Percentiles rank a stretch among this genome's conserved stretches.
Conservation (phyloP, 805 yeast species). For the Nadsonia fulvescens region DNA sequence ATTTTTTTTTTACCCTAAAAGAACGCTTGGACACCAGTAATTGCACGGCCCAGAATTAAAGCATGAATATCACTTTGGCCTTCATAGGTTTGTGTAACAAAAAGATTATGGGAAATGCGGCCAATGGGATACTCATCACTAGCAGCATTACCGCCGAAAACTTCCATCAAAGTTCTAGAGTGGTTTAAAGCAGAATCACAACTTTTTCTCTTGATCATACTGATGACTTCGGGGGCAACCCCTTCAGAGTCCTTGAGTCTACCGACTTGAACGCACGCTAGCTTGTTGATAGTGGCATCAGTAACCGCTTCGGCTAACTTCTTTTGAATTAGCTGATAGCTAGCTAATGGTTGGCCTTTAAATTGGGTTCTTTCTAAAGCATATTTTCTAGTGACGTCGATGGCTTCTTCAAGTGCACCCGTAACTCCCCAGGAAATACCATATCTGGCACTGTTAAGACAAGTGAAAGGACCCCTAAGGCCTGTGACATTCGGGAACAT, state of each 20-base stretch:
- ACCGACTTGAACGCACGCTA: slow-evolving; percentile 24
- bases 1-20: no score
- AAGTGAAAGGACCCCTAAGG: slow-evolving; percentile 27
- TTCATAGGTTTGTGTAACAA: slow-evolving; percentile 28
- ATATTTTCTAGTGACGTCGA: slow-evolving; percentile 21
- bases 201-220: slow-evolving; percentile 26
- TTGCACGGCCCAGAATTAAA: slow-evolving; percentile 24
- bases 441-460: slow-evolving; percentile 25
- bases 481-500: slow-evolving; percentile 22
- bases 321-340: slow-evolving; percentile 24
- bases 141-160: slow-evolving; percentile 28
- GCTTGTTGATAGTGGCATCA: slow-evolving; percentile 22
- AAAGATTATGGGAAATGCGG: slow-evolving; percentile 24
- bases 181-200: slow-evolving; percentile 24
- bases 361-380: slow-evolving; percentile 24
- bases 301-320: slow-evolving; percentile 26
- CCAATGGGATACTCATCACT: slow-evolving; percentile 27
- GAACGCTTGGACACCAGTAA: slow-evolving; percentile 23
- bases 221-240: slow-evolving; percentile 25
- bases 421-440: slow-evolving; percentile 28
- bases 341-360: slow-evolving; percentile 21
- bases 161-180: slow-evolving; percentile 23
- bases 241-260: slow-evolving; percentile 22
- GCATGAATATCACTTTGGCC: slow-evolving; percentile 29
- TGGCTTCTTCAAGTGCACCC: slow-evolving; percentile 26